These are phyloP conservation scores for Mortierella sp. DNA, from an alignment of 371 early-diverging fungal genomes.

Conservation along the genomic window DNA sequence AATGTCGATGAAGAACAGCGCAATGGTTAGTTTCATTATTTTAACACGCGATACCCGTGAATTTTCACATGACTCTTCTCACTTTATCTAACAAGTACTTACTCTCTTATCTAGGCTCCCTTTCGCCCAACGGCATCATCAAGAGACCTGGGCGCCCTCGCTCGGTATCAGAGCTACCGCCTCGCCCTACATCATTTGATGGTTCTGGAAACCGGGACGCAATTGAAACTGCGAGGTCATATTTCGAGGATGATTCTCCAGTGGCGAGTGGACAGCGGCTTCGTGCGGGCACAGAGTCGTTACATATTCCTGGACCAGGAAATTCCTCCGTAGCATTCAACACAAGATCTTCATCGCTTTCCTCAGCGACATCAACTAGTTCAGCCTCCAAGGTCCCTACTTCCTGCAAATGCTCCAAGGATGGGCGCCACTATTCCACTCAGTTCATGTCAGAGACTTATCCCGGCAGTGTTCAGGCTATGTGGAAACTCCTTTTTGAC, in stretches of 20 bases:
- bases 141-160: slow-evolving; percentile 29
- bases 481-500: slow-evolving; percentile 66
- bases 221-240: neutral
- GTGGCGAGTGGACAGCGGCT: neutral
- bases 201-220: slow-evolving; percentile 14
- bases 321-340: neutral
- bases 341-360: neutral
- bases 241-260: neutral
- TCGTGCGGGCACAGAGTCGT: slow-evolving; percentile 5
- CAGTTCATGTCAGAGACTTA: slow-evolving; percentile 65
- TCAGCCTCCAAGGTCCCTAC: slow-evolving; percentile 30
- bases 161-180: slow-evolving; percentile 39
- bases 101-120: slow-evolving; percentile 1
- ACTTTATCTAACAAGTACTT: neutral
- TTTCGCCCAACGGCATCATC: slow-evolving; percentile 1
- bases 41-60: neutral
- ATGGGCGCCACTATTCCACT: slow-evolving; percentile 63
- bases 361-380: neutral
- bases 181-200: slow-evolving; percentile 31
- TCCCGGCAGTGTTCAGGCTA: slow-evolving; percentile 61
- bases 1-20: slow-evolving; percentile 18
- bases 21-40: slow-evolving; percentile 16
- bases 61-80: neutral
- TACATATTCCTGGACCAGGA: neutral
- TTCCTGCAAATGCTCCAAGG: slow-evolving; percentile 63